Conservation (phyloP, 345 rosid species). For the Camelina sativa region DNA sequence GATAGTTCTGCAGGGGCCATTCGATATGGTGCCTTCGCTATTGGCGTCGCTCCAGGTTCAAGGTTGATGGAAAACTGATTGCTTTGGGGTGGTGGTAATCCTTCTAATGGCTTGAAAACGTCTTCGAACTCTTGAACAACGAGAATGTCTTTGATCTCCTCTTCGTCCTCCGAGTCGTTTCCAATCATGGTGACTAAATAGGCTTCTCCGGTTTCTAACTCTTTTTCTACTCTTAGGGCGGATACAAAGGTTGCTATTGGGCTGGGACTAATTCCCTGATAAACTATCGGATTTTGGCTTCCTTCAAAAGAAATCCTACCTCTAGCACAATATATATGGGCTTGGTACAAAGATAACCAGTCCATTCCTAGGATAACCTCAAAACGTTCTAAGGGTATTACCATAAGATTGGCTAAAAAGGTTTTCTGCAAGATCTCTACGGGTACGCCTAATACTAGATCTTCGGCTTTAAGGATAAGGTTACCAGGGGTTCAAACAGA, state of each 20-base stretch:
- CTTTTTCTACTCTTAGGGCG: neutral
- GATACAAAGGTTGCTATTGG: neutral
- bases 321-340: neutral
- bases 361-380: neutral
- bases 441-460: neutral
- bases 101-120: too few relatives aligned
- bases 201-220: neutral
- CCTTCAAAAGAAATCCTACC: neutral
- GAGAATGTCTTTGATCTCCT: too few relatives aligned
- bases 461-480: neutral
- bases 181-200: neutral
- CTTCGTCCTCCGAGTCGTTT: neutral
- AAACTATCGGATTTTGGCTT: too few relatives aligned
- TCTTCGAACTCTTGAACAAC: too few relatives aligned
- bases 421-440: too few relatives aligned
- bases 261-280: neutral
- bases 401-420: neutral
- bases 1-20: too few relatives aligned
- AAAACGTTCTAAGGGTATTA: neutral
- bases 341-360: neutral
- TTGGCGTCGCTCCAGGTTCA: too few relatives aligned
- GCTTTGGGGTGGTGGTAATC: too few relatives aligned
- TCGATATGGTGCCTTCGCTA: too few relatives aligned
- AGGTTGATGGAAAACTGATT: too few relatives aligned
- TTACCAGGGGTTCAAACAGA: neutral